Percentiles rank a stretch among this genome's conserved stretches.
These are phyloP conservation scores for Irpex sp. DNA, from an alignment of 1,284 basidiomycete genomes.

Conservation along the genomic window DNA sequence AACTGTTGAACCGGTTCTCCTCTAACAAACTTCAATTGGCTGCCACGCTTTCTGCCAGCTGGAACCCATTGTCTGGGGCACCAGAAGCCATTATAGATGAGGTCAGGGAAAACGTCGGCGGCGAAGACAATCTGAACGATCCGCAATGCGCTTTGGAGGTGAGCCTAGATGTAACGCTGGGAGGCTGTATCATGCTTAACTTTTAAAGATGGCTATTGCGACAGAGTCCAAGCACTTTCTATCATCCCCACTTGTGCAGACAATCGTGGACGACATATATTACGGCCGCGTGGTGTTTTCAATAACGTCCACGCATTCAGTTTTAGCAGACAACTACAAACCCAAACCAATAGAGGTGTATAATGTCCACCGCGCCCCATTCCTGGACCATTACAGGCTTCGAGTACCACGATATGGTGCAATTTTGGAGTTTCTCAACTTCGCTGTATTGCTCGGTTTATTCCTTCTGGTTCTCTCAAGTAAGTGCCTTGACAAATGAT, in stretches of 20 bases:
- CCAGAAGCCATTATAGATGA: conserved; percentile 61
- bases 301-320: conserved; percentile 60
- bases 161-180: conserved; percentile 18
- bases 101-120: conserved; percentile 52
- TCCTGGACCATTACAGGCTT: conserved; percentile 83
- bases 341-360: conserved; percentile 73
- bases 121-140: conserved; percentile 53
- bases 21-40: conserved; percentile 71
- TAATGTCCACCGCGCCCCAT: conserved; percentile 67
- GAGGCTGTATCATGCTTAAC: not conserved
- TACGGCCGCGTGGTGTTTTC: conserved; percentile 69
- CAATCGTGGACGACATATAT: conserved; percentile 81
- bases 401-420: conserved; percentile 81
- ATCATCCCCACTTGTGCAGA: conserved; percentile 76
- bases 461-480: conserved; percentile 75
- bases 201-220: conserved; percentile 77
- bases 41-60: conserved; percentile 72
- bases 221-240: conserved; percentile 79
- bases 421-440: conserved; percentile 77
- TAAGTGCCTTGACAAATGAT: conserved; percentile 31
- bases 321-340: conserved; percentile 86
- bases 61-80: conserved; percentile 81
- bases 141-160: conserved; percentile 81
- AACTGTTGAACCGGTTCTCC: conserved; percentile 74
- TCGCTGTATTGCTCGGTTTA: conserved; percentile 60